These are phyloP conservation scores for Oropetium thomaeum DNA, from an alignment of 176 grass and related monocot genomes.

Conservation along the genomic window DNA sequence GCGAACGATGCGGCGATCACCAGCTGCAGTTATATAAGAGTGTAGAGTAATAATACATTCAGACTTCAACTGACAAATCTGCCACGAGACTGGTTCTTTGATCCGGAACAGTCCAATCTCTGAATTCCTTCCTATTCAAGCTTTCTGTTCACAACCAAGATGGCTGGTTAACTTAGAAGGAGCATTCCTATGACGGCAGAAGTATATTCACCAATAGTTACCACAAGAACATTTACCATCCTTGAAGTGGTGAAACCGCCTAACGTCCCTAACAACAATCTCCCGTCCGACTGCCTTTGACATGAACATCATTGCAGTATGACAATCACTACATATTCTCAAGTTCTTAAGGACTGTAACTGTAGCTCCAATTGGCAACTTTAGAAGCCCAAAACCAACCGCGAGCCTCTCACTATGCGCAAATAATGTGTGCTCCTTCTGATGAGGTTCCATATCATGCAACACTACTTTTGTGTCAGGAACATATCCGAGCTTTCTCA, in stretches of 20 bases:
- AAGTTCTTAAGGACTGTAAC: conserved; percentile 93
- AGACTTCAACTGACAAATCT: conserved; percentile 2
- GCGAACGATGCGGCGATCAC: no score
- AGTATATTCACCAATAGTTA: conserved; percentile 73
- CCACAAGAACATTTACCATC: conserved; percentile 86
- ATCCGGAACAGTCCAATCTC: neutral
- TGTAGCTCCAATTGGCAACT: conserved; percentile 60
- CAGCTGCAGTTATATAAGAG: neutral
- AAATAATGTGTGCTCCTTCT: conserved; percentile 76
- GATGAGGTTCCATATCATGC: conserved; percentile 63
- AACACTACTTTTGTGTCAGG: conserved; percentile 75
- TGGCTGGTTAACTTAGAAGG: neutral
- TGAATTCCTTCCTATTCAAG: conserved; percentile 4
- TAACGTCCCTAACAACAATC: conserved; percentile 80
- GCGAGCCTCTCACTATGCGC: conserved; percentile 86
- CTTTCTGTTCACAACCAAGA: conserved; percentile 7
- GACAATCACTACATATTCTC: conserved; percentile 89
- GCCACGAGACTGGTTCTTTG: neutral
- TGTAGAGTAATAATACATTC: neutral
- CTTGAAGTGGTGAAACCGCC: conserved; percentile 92
- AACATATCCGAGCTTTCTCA: conserved; percentile 81
- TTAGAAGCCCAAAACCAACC: conserved; percentile 82
- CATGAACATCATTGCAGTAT: conserved; percentile 88
- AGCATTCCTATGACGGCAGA: neutral
- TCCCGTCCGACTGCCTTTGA: conserved; percentile 67